Conservation (phyloP, 2,329 filamentous ascomycete species). For the Rutstroemia sp. region DNA sequence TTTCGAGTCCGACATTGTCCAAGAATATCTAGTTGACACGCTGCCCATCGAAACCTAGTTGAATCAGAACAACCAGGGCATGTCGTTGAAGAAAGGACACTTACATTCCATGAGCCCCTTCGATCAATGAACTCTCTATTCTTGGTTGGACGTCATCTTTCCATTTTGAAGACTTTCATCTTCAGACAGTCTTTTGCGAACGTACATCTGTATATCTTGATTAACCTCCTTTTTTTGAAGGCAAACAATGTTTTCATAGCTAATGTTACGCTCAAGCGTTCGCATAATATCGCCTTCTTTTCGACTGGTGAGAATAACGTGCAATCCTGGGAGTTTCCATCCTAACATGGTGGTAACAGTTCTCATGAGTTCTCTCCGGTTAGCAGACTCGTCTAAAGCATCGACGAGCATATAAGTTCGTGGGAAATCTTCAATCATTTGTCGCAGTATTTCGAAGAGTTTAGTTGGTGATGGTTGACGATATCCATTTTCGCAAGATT, state of each 20-base stretch:
- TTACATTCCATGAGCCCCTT: slow-evolving; percentile 28
- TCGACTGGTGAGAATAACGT: background rate
- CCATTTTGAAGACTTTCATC: background rate
- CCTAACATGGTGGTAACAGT: background rate
- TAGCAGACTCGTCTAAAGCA: background rate
- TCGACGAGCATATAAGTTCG: background rate
- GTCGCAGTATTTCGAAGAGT: background rate
- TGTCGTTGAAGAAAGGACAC: too few species aligned
- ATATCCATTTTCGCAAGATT: too few species aligned
- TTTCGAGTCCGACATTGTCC: background rate
- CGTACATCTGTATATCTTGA: background rate
- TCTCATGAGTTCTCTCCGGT: background rate
- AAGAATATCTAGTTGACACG: slow-evolving; percentile 22
- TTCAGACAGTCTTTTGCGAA: background rate
- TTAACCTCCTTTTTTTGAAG: background rate
- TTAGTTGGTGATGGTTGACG: too few species aligned
- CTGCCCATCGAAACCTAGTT: slow-evolving; percentile 23
- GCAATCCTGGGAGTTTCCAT: background rate
- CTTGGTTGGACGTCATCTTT: background rate
- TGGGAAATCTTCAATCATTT: background rate
- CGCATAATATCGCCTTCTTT: background rate
- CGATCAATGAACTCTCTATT: slow-evolving; percentile 18
- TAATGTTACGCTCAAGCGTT: background rate
- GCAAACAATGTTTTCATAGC: too few species aligned
- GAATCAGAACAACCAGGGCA: background rate